Evolutionary conservation across 371 early-diverging fungal genomes (phyloP).

Genomic region (Syncephalastrum monosporum): DNA sequence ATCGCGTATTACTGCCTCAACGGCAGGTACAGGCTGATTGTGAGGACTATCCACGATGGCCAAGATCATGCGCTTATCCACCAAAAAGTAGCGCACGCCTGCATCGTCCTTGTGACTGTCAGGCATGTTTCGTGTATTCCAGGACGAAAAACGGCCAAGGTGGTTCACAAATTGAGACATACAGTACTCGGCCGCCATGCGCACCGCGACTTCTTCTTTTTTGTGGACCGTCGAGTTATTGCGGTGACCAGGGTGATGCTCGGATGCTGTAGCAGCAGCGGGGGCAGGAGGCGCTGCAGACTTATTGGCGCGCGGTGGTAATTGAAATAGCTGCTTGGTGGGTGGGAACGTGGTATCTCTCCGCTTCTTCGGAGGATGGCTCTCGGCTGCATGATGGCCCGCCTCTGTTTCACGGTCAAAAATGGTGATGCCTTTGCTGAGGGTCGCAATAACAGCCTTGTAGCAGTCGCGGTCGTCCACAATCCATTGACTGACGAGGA

Average conservation of each 20-base stretch:
- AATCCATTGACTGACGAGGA: slow-evolving; percentile 74
- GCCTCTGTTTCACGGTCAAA: slow-evolving; percentile 48
- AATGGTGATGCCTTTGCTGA: slow-evolving; percentile 70
- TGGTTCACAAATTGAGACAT: slow-evolving; percentile 71
- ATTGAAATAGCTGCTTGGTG: slow-evolving; percentile 46
- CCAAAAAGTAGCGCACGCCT: slow-evolving; percentile 55
- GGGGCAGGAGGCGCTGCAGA: slow-evolving; percentile 4
- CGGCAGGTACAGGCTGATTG: slow-evolving; percentile 31
- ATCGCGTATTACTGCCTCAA: slow-evolving; percentile 63
- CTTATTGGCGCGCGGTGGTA: slow-evolving; percentile 39
- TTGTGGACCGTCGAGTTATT: slow-evolving; percentile 18
- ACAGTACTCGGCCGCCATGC: slow-evolving; percentile 74
- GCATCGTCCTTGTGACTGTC: slow-evolving; percentile 10
- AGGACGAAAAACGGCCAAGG: slow-evolving; percentile 66
- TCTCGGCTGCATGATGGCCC: slow-evolving; percentile 6
- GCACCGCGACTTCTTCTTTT: slow-evolving; percentile 58
- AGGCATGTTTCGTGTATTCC: slow-evolving; percentile 22
- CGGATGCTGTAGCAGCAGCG: slow-evolving; percentile 6
- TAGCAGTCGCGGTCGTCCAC: slow-evolving; percentile 69
- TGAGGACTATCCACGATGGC: slow-evolving; percentile 41
- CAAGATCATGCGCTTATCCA: slow-evolving; percentile 65
- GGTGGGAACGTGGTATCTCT: slow-evolving; percentile 46
- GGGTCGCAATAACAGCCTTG: slow-evolving; percentile 63
- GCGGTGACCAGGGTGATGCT: slow-evolving; percentile 1
- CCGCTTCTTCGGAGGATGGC: slow-evolving; percentile 35